Conservation (phyloP, 23 red algal genomes). For the Gracilaria vermiculophylla region DNA sequence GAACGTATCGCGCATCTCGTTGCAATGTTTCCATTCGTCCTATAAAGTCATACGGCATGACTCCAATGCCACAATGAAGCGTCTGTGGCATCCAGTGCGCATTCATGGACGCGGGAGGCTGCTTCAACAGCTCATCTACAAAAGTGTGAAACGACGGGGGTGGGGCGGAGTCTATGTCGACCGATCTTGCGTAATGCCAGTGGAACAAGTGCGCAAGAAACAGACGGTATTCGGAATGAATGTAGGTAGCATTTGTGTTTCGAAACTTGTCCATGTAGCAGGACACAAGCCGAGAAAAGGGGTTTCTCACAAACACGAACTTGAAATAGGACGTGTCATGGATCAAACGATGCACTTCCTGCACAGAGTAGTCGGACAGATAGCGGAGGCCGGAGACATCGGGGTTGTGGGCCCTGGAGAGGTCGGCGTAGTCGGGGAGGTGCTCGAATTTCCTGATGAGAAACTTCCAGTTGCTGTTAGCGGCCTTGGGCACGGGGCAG, state of each 20-base stretch:
- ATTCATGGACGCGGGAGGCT: slow-evolving; percentile 62
- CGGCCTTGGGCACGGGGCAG: slow-evolving; percentile 87
- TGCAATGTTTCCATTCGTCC: slow-evolving; percentile 74
- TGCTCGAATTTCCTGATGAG: slow-evolving; percentile 79
- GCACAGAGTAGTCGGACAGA: slow-evolving; percentile 73
- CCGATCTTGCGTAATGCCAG: slow-evolving; percentile 52
- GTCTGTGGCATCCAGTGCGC: slow-evolving; percentile 90
- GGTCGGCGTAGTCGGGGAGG: slow-evolving; percentile 57
- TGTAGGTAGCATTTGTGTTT: slow-evolving; percentile 46
- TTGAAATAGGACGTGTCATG: slow-evolving; percentile 57
- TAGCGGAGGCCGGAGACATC: slow-evolving; percentile 62
- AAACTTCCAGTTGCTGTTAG: slow-evolving; percentile 90
- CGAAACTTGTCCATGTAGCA: slow-evolving; percentile 90
- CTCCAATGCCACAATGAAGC: slow-evolving; percentile 66
- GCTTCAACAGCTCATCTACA: slow-evolving; percentile 70
- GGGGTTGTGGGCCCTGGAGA: slow-evolving; percentile 39
- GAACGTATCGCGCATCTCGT: slow-evolving; percentile 54
- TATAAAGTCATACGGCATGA: slow-evolving; percentile 86
- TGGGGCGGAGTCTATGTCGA: slow-evolving; percentile 25
- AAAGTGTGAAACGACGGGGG: slow-evolving; percentile 64
- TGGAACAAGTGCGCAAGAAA: slow-evolving; percentile 68
- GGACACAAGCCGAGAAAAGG: slow-evolving; percentile 71
- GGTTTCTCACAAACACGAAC: slow-evolving; percentile 87
- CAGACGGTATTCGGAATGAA: slow-evolving; percentile 54
- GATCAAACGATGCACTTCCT: slow-evolving; percentile 49